A percentile compares a stretch with the other conserved stretches of the same genome.
phyloP scores from a whole-genome alignment of 371 early-diverging fungal species.

The Mortierella sp. region DNA sequence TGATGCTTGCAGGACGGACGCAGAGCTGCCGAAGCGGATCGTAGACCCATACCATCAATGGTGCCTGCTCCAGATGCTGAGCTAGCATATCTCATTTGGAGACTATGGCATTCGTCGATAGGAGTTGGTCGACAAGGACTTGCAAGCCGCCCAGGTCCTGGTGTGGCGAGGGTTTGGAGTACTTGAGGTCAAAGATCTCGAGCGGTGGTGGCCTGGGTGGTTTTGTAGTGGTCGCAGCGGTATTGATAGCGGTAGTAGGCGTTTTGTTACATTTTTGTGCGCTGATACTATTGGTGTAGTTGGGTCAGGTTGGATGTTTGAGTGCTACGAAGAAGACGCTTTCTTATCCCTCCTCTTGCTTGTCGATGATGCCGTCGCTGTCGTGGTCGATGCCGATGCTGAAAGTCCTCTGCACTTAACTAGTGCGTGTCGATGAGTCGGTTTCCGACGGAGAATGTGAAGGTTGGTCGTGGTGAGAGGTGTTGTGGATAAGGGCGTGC shows the following conservation, averaged over 20 bases:
- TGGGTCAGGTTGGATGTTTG: neutral
- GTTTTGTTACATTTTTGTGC: too few relatives aligned
- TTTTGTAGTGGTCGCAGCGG: too few relatives aligned
- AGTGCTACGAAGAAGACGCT: neutral
- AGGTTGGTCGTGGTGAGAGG: neutral
- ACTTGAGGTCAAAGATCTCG: conserved; percentile 12
- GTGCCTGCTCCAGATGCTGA: conserved; percentile 52
- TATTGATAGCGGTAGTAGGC: neutral
- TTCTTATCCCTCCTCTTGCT: neutral
- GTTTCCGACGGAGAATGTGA: neutral
- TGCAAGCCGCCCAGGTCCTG: conserved; percentile 58
- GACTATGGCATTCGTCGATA: conserved; percentile 46
- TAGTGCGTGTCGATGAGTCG: neutral
- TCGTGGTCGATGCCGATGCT: neutral
- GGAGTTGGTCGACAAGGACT: conserved; percentile 53
- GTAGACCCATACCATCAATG: conserved; percentile 65
- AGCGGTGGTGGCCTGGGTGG: neutral
- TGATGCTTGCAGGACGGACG: conserved; percentile 31
- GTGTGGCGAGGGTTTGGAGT: neutral
- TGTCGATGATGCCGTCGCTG: neutral
- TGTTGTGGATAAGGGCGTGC: neutral
- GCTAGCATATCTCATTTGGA: conserved; percentile 58
- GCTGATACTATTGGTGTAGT: neutral
- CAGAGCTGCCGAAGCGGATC: conserved; percentile 62
- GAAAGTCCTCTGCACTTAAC: neutral